phyloP scores from a whole-genome alignment of 208 protist genomes.

The Acanthamoeba healyi region DNA sequence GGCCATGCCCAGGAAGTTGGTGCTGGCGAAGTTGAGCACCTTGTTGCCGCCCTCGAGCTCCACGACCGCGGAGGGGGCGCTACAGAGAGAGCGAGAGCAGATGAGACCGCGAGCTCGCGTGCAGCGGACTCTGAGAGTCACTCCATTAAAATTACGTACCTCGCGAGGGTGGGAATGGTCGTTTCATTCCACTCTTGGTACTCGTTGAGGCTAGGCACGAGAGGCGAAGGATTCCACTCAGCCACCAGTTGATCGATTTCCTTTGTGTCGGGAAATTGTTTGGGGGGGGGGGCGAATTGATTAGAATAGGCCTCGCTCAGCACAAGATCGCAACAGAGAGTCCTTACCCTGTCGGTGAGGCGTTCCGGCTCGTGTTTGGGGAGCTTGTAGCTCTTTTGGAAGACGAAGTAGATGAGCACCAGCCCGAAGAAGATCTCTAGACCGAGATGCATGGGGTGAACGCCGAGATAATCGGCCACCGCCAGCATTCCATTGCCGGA shows the following conservation, averaged over 20 bases:
- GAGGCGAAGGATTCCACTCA: constrained; percentile 33
- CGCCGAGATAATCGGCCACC: constrained; percentile 28
- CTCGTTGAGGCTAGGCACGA: constrained; percentile 38
- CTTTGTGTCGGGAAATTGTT: no score
- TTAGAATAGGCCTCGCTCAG: background rate
- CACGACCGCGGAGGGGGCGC: background rate
- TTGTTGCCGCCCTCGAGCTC: constrained; percentile 78
- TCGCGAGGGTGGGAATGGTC: constrained; percentile 86
- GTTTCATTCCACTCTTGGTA: constrained; percentile 22
- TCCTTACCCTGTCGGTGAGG: constrained; percentile 40
- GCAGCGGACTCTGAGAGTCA: background rate
- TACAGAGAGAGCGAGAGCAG: background rate
- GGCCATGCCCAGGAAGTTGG: constrained; percentile 96
- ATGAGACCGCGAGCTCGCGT: background rate
- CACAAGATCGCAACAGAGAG: constrained; percentile 53
- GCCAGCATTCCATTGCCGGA: background rate
- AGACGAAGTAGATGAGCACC: constrained; percentile 35
- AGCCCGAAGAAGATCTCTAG: constrained; percentile 54
- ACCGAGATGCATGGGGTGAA: constrained; percentile 29
- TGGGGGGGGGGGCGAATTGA: background rate
- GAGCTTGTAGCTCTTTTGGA: constrained; percentile 75
- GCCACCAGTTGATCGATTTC: constrained; percentile 62
- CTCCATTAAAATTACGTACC: background rate
- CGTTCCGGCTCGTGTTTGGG: constrained; percentile 18
- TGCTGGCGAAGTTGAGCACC: constrained; percentile 93